phyloP scores from a whole-genome alignment of 768 basidiomycete species.

The Xanthoconium purpureum region DNA sequence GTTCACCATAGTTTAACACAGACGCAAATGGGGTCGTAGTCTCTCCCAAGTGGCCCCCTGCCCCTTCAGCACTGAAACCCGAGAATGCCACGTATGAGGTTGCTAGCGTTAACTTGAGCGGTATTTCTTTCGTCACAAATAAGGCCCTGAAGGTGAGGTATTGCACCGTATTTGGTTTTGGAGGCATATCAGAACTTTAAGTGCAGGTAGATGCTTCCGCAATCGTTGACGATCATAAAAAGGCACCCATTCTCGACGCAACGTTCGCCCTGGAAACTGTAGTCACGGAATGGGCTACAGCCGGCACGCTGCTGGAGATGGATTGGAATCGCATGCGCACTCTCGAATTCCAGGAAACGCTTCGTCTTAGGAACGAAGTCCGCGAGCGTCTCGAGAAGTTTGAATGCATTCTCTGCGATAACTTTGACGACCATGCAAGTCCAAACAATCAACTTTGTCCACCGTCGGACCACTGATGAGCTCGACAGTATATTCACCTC shows the following conservation, averaged over 20 bases:
- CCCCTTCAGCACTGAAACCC: slow-evolving; percentile 43
- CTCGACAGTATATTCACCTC: slow-evolving; percentile 62
- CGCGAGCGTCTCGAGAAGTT: slow-evolving; percentile 40
- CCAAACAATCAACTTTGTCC: background rate
- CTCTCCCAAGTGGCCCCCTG: slow-evolving; percentile 78
- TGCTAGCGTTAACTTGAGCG: slow-evolving; percentile 59
- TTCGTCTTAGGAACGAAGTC: slow-evolving; percentile 57
- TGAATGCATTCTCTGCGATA: slow-evolving; percentile 56
- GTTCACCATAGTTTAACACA: slow-evolving; percentile 26
- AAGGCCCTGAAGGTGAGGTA: slow-evolving; percentile 77
- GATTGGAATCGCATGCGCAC: slow-evolving; percentile 81
- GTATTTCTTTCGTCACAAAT: slow-evolving; percentile 73
- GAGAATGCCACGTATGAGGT: slow-evolving; percentile 66
- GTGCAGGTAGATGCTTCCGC: slow-evolving; percentile 64
- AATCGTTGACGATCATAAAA: slow-evolving; percentile 65
- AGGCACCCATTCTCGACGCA: slow-evolving; percentile 58
- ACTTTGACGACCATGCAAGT: slow-evolving; percentile 78
- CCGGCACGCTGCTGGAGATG: slow-evolving; percentile 59
- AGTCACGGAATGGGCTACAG: slow-evolving; percentile 55
- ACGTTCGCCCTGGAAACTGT: slow-evolving; percentile 48
- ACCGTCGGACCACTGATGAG: slow-evolving; percentile 8
- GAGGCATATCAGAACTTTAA: background rate
- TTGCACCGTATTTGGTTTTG: slow-evolving; percentile 21
- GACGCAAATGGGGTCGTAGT: slow-evolving; percentile 57
- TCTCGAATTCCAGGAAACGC: slow-evolving; percentile 88